Conservation (phyloP, 257 asterid genomes). For the Scutellaria galericulata region DNA sequence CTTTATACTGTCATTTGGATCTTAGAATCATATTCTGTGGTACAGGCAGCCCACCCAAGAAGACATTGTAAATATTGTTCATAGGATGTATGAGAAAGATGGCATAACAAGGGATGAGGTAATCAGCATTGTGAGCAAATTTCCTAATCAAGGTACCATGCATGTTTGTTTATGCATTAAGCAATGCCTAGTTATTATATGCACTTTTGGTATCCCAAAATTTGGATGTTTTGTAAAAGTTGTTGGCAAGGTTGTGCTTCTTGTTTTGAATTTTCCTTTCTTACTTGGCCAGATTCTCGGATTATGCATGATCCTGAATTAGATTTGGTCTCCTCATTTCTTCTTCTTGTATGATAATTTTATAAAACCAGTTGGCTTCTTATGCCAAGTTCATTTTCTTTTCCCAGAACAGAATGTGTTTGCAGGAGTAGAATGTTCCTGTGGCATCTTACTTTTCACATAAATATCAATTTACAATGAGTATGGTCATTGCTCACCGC, state of each 20-base stretch:
- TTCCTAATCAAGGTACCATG: slow-evolving; percentile 85
- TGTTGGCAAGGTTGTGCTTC: slow-evolving; percentile 12
- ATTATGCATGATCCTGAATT: not conserved
- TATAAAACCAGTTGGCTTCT: slow-evolving; percentile 4
- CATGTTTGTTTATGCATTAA: slow-evolving; percentile 4
- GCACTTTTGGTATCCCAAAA: not conserved
- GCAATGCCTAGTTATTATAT: not conserved
- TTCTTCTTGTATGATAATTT: slow-evolving; percentile 3
- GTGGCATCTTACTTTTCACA: no score
- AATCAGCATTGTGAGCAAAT: slow-evolving; percentile 58
- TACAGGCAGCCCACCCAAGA: slow-evolving; percentile 95
- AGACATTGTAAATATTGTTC: slow-evolving; percentile 84
- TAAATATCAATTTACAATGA: not conserved
- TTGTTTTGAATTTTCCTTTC: not conserved
- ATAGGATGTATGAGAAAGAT: slow-evolving; percentile 88
- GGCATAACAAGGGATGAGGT: slow-evolving; percentile 75
- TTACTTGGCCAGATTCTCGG: not conserved
- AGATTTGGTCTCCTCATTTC: not conserved
- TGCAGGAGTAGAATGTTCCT: no score
- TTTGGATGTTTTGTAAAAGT: not conserved
- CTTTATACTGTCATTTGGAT: slow-evolving; percentile 15
- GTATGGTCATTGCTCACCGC: slow-evolving; percentile 10
- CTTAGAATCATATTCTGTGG: slow-evolving; percentile 31
- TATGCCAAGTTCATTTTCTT: not conserved
- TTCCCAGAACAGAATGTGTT: no score